Evolutionary conservation across 2,329 filamentous ascomycete genomes (phyloP).

Genomic region (Apiospora malaysiana): DNA sequence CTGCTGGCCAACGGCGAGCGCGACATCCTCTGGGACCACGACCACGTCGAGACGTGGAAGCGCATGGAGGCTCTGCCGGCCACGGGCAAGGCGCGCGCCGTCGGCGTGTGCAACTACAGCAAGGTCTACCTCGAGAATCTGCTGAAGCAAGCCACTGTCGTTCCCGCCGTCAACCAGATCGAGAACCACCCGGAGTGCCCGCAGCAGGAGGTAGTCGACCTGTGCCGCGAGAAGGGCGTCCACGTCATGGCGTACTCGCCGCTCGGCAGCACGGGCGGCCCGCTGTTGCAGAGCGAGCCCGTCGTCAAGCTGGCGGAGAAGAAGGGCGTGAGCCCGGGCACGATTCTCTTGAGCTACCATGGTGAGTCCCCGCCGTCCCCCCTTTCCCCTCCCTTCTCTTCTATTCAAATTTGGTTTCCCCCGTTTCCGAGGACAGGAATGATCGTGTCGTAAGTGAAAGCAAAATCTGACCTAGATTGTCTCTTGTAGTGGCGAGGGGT

Average conservation of each 20-base stretch:
- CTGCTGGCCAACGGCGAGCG: slow-evolving; percentile 75
- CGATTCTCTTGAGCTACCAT: slow-evolving; percentile 74
- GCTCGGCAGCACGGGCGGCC: slow-evolving; percentile 68
- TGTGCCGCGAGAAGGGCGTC: slow-evolving; percentile 71
- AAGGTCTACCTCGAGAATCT: slow-evolving; percentile 61
- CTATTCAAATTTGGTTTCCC: neutral
- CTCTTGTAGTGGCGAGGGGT: slow-evolving; percentile 62
- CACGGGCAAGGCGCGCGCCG: slow-evolving; percentile 60
- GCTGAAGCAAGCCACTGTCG: slow-evolving; percentile 55
- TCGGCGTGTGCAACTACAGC: slow-evolving; percentile 66
- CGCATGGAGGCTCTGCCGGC: slow-evolving; percentile 71
- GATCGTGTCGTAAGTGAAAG: slow-evolving; percentile 37
- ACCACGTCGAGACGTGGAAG: slow-evolving; percentile 79
- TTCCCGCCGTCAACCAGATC: slow-evolving; percentile 74
- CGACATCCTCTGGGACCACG: slow-evolving; percentile 72
- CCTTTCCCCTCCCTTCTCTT: neutral
- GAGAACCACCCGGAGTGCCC: slow-evolving; percentile 76
- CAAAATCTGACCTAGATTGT: neutral
- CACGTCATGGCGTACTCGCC: slow-evolving; percentile 75
- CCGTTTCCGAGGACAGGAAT: neutral
- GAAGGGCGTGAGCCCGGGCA: slow-evolving; percentile 64
- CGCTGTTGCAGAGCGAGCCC: slow-evolving; percentile 67
- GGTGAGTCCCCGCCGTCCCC: too few relatives aligned
- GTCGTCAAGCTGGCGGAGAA: slow-evolving; percentile 69
- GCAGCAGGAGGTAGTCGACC: slow-evolving; percentile 74